Percentiles rank a stretch among this genome's conserved stretches.
Conservation (phyloP, 495 filamentous ascomycete species). For the Penicillium macrosclerotiorum region DNA sequence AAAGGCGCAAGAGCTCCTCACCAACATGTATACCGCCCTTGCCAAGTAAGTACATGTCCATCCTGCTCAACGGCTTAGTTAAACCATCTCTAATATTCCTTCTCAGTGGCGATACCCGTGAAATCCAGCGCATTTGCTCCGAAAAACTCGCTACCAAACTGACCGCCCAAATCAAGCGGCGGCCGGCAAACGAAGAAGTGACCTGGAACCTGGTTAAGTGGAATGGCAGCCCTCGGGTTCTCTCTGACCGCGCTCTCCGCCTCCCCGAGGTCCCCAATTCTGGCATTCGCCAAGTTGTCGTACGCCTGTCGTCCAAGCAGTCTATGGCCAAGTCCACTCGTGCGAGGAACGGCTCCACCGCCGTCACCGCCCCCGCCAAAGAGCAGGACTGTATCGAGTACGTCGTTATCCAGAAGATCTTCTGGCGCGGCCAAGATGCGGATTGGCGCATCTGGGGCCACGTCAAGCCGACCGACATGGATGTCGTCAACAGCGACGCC, state of each 20-base stretch:
- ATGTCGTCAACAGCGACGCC: conserved; percentile 38
- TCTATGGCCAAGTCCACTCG: conserved; percentile 25
- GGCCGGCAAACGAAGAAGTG: conserved; percentile 49
- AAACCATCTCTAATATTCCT: not conserved
- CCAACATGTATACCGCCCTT: conserved; percentile 68
- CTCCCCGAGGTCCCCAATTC: conserved; percentile 48
- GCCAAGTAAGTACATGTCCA: conserved; percentile 50
- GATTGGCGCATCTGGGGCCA: conserved; percentile 80
- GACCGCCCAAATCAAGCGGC: conserved; percentile 50
- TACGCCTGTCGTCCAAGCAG: conserved; percentile 70
- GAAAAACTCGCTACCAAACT: conserved; percentile 59
- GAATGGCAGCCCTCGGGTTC: conserved; percentile 56
- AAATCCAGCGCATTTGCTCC: conserved; percentile 57
- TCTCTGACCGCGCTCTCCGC: conserved; percentile 55
- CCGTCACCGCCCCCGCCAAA: conserved; percentile 35
- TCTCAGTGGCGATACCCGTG: conserved; percentile 54
- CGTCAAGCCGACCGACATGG: conserved; percentile 54
- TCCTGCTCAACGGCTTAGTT: too few species aligned
- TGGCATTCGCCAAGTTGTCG: conserved; percentile 66
- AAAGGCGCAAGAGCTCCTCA: conserved; percentile 56
- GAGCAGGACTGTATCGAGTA: conserved; percentile 71
- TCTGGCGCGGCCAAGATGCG: conserved; percentile 53
- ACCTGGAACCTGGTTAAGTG: conserved; percentile 69
- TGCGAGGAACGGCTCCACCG: not conserved
- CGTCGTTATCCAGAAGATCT: conserved; percentile 66